Percentiles rank a stretch among this genome's conserved stretches.
Conservation (phyloP, 2,329 filamentous ascomycete genomes). For the Nakataea oryzae region DNA sequence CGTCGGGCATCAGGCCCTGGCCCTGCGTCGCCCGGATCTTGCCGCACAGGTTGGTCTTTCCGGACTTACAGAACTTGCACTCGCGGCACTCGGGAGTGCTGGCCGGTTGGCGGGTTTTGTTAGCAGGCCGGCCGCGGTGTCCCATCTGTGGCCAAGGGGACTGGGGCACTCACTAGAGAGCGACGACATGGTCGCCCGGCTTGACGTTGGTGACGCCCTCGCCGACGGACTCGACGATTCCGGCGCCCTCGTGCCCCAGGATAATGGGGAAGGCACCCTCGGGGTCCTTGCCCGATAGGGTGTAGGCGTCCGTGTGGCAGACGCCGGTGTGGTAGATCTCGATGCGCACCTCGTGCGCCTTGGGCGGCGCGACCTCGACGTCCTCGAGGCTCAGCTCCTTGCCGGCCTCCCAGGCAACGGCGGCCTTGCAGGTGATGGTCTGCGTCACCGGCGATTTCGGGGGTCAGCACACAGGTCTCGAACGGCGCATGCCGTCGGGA, state of each 20-base stretch:
- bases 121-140: too few relatives aligned
- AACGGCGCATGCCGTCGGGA: neutral
- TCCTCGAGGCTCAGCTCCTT: slow-evolving; percentile 85
- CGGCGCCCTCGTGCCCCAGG: slow-evolving; percentile 83
- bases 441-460: slow-evolving; percentile 23
- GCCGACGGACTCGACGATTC: slow-evolving; percentile 82
- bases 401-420: slow-evolving; percentile 93
- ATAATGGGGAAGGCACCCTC: slow-evolving; percentile 89
- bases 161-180: slow-evolving; percentile 59
- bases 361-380: slow-evolving; percentile 81
- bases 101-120: too few relatives aligned
- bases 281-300: slow-evolving; percentile 89
- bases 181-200: slow-evolving; percentile 79
- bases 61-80: slow-evolving; percentile 99
- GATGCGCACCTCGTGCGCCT: slow-evolving; percentile 91
- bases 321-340: slow-evolving; percentile 97
- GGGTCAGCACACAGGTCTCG: neutral
- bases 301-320: slow-evolving; percentile 97
- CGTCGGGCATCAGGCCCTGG: slow-evolving; percentile 93
- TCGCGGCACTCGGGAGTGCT: slow-evolving; percentile 95
- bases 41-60: slow-evolving; percentile 98
- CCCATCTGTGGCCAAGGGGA: too few relatives aligned
- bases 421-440: slow-evolving; percentile 95
- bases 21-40: slow-evolving; percentile 98
- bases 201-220: slow-evolving; percentile 92